Conservation (phyloP, 129 eudicot species). For the Daucus carota region DH1_v3.0 NC_030381.2:5102001-5102500, state of each 20-base stretch:
- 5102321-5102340: constrained; percentile 77
- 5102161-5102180: too few species aligned
- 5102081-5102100: not conserved
- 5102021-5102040: constrained; percentile 67
- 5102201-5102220: too few species aligned
- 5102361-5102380: not conserved
- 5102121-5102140: too few species aligned
- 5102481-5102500: not conserved
- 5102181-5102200: too few species aligned
- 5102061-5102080: constrained; percentile 13
- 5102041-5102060: constrained; percentile 28
- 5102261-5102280: constrained; percentile 49
- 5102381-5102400: not conserved
- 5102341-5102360: constrained; percentile 94
- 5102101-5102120: constrained; percentile 34
- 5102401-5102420: not conserved
- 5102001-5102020: constrained; percentile 78
- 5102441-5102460: not conserved
- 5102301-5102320: constrained; percentile 62
- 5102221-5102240: too few species aligned
- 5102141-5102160: too few species aligned
- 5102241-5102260: too few species aligned
- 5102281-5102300: constrained; percentile 97
- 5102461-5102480: not conserved
- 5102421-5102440: not conserved